These are phyloP conservation scores for Colletotrichum sp. DNA, from an alignment of 2,329 filamentous ascomycete genomes.

Conservation along the genomic window DNA sequence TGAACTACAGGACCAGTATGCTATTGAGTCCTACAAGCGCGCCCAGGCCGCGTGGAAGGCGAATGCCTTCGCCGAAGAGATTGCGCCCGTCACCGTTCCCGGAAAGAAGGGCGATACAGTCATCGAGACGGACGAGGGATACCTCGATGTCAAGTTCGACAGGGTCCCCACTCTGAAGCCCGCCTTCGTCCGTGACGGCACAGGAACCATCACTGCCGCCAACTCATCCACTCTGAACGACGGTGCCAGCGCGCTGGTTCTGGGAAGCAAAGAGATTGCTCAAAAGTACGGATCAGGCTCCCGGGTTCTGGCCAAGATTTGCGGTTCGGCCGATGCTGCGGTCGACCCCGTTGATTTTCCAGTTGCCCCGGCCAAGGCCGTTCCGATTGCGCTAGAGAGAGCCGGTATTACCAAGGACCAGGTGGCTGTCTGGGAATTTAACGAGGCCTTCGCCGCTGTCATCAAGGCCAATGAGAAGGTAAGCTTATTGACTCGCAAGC, in stretches of 20 bases:
- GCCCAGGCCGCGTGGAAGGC: slow-evolving; percentile 89
- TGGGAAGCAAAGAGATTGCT: slow-evolving; percentile 82
- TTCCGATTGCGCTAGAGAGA: slow-evolving; percentile 85
- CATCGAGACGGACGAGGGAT: slow-evolving; percentile 86
- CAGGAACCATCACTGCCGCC: slow-evolving; percentile 90
- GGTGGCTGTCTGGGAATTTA: slow-evolving; percentile 96
- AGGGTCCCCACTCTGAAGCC: slow-evolving; percentile 89
- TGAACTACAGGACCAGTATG: slow-evolving; percentile 89
- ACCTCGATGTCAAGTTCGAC: slow-evolving; percentile 83
- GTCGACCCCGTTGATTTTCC: slow-evolving; percentile 94
- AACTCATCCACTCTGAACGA: slow-evolving; percentile 96
- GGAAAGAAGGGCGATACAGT: slow-evolving; percentile 82
- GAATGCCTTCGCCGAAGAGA: slow-evolving; percentile 85
- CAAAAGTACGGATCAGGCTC: slow-evolving; percentile 79
- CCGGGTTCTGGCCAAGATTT: slow-evolving; percentile 85
- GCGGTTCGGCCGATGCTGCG: slow-evolving; percentile 86
- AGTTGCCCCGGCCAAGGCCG: slow-evolving; percentile 88
- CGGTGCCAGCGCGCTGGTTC: slow-evolving; percentile 86
- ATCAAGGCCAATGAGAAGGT: slow-evolving; percentile 94
- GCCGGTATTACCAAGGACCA: slow-evolving; percentile 92
- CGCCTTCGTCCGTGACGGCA: slow-evolving; percentile 85
- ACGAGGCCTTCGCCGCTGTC: slow-evolving; percentile 95
- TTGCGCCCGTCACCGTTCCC: slow-evolving; percentile 85
- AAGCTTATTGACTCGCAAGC: slow-evolving; percentile 5
- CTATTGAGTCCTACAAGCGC: slow-evolving; percentile 86